Percentiles rank a stretch among this genome's conserved stretches.
These are phyloP conservation scores for Penicillium sp. DNA, from an alignment of 2,329 filamentous ascomycete genomes.

Conservation along the genomic window DNA sequence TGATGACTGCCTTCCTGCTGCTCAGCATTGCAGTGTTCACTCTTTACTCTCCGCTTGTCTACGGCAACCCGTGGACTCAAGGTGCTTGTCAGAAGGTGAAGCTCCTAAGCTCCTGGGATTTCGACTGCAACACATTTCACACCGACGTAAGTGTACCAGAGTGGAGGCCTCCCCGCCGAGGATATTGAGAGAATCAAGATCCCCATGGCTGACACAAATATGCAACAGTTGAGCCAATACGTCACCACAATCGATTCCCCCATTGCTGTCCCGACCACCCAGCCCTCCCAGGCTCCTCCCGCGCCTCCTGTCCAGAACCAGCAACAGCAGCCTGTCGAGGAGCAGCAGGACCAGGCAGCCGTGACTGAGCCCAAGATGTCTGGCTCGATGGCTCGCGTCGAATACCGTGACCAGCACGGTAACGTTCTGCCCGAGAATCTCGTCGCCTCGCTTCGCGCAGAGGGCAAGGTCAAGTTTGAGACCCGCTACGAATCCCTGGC, in stretches of 20 bases:
- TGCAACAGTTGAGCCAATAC: constrained; percentile 40
- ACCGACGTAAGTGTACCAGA: constrained; percentile 68
- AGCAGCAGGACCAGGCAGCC: constrained; percentile 27
- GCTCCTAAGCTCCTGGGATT: constrained; percentile 88
- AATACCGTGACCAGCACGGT: constrained; percentile 92
- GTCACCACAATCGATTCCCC: constrained; percentile 25
- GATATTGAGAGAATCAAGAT: constrained; percentile 21
- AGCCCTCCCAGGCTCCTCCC: constrained; percentile 18
- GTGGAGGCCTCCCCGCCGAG: constrained; percentile 32
- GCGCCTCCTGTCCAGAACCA: constrained; percentile 18
- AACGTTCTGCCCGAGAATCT: constrained; percentile 82
- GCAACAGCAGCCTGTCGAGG: constrained; percentile 9
- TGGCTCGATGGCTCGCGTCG: constrained; percentile 74
- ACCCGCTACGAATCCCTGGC: constrained; percentile 96
- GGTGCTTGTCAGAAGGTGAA: constrained; percentile 82
- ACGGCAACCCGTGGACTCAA: constrained; percentile 93
- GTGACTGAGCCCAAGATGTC: constrained; percentile 32
- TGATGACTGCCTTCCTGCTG: constrained; percentile 70
- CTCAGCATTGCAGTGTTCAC: constrained; percentile 73
- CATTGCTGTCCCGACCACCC: constrained; percentile 25
- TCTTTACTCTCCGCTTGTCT: constrained; percentile 84
- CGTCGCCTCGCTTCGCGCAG: constrained; percentile 66
- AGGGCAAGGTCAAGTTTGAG: constrained; percentile 93
- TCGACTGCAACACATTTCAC: constrained; percentile 94
- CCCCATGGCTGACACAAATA: constrained; percentile 25